Conservation (phyloP, 1,139 yeast species). For the Protomyces inundatus region DNA sequence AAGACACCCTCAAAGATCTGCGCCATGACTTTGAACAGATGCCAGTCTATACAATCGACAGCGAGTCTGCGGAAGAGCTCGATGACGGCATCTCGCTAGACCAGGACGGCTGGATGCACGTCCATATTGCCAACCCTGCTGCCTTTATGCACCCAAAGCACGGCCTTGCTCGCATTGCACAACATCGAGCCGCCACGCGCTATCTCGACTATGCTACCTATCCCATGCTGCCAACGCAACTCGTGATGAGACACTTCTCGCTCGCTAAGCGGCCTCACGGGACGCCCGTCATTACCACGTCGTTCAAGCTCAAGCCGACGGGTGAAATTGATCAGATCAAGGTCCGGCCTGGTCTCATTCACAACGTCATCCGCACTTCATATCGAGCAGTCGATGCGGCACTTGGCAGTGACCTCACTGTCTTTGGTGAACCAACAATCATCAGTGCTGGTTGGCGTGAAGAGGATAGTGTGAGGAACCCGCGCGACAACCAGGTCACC, state of each 20-base stretch:
- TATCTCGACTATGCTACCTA: slow-evolving; percentile 66
- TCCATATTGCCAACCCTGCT: slow-evolving; percentile 87
- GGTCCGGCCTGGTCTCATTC: slow-evolving; percentile 44
- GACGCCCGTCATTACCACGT: slow-evolving; percentile 51
- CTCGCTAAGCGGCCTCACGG: slow-evolving; percentile 38
- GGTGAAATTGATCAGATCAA: slow-evolving; percentile 34
- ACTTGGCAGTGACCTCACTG: background rate
- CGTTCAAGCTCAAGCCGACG: slow-evolving; percentile 36
- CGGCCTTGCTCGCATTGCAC: slow-evolving; percentile 55
- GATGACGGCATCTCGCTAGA: slow-evolving; percentile 84
- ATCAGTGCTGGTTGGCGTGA: background rate
- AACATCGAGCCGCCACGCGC: slow-evolving; percentile 58
- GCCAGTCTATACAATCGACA: slow-evolving; percentile 80
- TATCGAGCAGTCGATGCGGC: slow-evolving; percentile 48
- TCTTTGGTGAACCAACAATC: background rate
- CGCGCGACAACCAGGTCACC: background rate
- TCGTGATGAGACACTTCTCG: slow-evolving; percentile 56
- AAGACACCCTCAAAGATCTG: slow-evolving; percentile 24
- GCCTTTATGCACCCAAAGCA: slow-evolving; percentile 52
- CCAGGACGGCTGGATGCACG: slow-evolving; percentile 45
- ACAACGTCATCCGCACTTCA: slow-evolving; percentile 47
- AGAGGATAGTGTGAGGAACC: background rate
- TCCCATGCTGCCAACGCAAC: slow-evolving; percentile 66
- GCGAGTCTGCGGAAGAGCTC: slow-evolving; percentile 75
- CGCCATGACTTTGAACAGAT: slow-evolving; percentile 37